A percentile compares a stretch with the other conserved stretches of the same genome.
Evolutionary conservation across 192 early-diverging fungal species (phyloP).

Genomic region (Podila clonocystis): DNA sequence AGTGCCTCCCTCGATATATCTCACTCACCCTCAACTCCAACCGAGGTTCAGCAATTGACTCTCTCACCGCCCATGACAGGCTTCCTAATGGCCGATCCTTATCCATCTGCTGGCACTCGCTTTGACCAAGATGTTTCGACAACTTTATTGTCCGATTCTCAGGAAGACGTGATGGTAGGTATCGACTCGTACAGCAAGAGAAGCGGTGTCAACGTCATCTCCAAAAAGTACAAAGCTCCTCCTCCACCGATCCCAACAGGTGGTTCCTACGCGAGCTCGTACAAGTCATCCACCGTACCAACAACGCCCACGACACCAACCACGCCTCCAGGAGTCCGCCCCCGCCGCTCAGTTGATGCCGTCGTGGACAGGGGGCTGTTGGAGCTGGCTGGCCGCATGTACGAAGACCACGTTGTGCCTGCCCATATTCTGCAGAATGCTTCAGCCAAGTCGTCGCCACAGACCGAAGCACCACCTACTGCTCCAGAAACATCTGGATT

Average conservation of each 20-base stretch:
- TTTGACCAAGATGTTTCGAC: constrained; percentile 10
- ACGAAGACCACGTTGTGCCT: constrained; percentile 30
- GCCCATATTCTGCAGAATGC: constrained; percentile 5
- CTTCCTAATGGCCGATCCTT: constrained; percentile 47
- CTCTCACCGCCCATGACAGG: constrained; percentile 32
- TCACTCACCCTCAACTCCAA: constrained; percentile 17
- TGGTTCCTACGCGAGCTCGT: background rate
- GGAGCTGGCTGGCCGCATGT: constrained; percentile 42
- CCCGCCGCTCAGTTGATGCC: constrained; percentile 37
- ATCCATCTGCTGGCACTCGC: constrained; percentile 34
- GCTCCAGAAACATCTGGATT: background rate
- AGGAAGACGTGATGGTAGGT: background rate
- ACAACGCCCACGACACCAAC: constrained; percentile 28
- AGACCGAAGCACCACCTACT: background rate
- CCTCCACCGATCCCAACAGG: constrained; percentile 45
- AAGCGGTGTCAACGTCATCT: background rate
- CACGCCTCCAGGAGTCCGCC: constrained; percentile 44
- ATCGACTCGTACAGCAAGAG: background rate
- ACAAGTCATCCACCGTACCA: background rate
- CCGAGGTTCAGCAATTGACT: background rate
- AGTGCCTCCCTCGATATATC: constrained; percentile 12
- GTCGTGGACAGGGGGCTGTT: constrained; percentile 31
- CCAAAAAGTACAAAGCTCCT: constrained; percentile 41
- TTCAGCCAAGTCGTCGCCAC: background rate
- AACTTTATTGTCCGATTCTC: background rate